These are phyloP conservation scores for Pseudocercospora vitis DNA, from an alignment of 2,329 filamentous ascomycete species.

Conservation along the genomic window DNA sequence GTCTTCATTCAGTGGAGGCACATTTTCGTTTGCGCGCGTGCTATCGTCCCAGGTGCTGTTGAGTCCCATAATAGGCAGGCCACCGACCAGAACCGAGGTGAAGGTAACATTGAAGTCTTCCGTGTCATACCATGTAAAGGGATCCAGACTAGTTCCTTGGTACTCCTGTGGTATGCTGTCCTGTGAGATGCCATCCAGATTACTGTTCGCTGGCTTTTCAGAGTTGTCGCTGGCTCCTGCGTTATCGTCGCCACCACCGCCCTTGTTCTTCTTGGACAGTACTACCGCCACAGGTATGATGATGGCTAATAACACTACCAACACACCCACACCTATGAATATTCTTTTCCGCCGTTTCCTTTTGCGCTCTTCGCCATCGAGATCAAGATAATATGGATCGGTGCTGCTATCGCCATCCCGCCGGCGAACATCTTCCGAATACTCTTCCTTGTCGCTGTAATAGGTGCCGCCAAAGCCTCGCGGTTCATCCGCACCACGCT, in stretches of 20 bases:
- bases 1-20: slow-evolving; percentile 70
- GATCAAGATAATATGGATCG: slow-evolving; percentile 35
- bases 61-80: slow-evolving; percentile 87
- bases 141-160: slow-evolving; percentile 77
- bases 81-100: slow-evolving; percentile 79
- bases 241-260: slow-evolving; percentile 23
- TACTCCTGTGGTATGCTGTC: slow-evolving; percentile 55
- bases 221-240: slow-evolving; percentile 28
- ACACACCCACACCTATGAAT: slow-evolving; percentile 41
- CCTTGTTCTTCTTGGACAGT: slow-evolving; percentile 44
- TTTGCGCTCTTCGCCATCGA: slow-evolving; percentile 43
- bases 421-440: slow-evolving; percentile 43
- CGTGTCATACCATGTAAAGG: slow-evolving; percentile 88
- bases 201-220: slow-evolving; percentile 44
- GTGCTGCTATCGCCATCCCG: slow-evolving; percentile 41
- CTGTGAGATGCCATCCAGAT: slow-evolving; percentile 47
- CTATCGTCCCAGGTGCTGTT: slow-evolving; percentile 85
- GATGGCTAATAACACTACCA: slow-evolving; percentile 47
- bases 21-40: slow-evolving; percentile 71
- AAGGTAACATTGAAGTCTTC: slow-evolving; percentile 92
- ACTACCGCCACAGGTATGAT: slow-evolving; percentile 51
- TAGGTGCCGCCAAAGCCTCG: slow-evolving; percentile 25
- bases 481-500: slow-evolving; percentile 36
- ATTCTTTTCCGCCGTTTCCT: slow-evolving; percentile 57
- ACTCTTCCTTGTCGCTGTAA: slow-evolving; percentile 43